Conservation (phyloP, 2,329 filamentous ascomycete species). For the Aureobasidium sp. region DNA sequence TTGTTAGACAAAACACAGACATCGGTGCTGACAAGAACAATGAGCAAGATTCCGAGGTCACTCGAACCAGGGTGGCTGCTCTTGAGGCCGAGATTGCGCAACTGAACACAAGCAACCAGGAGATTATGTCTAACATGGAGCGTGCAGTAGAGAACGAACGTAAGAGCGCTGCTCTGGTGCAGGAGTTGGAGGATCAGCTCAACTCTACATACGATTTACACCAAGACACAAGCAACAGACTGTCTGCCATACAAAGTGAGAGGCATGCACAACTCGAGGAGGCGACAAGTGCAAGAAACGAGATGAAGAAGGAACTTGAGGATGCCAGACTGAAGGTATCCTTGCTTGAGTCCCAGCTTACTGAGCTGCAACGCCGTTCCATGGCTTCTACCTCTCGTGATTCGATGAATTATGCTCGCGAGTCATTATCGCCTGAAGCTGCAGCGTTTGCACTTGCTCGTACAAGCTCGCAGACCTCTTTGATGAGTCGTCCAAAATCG, state of each 20-base stretch:
- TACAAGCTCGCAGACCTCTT: conserved; percentile 26
- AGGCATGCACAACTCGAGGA: conserved; percentile 34
- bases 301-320: conserved; percentile 56
- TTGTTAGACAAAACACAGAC: conserved; percentile 33
- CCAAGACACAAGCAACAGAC: conserved; percentile 71
- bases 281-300: conserved; percentile 31
- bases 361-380: conserved; percentile 37
- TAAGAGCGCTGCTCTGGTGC: conserved; percentile 84
- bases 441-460: conserved; percentile 37
- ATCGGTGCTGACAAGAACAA: conserved; percentile 17
- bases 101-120: conserved; percentile 41
- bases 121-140: conserved; percentile 49
- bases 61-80: conserved; percentile 28
- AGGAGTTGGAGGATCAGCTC: conserved; percentile 94
- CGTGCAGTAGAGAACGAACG: conserved; percentile 59
- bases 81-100: conserved; percentile 37
- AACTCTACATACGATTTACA: conserved; percentile 93
- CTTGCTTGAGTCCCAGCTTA: conserved; percentile 62
- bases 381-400: conserved; percentile 21
- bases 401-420: conserved; percentile 22
- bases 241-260: conserved; percentile 57
- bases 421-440: conserved; percentile 37
- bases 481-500: conserved; percentile 13
- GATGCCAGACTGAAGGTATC: conserved; percentile 69
- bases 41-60: conserved; percentile 30